A percentile compares a stretch with the other conserved stretches of the same genome.
Conservation (phyloP, 2,329 filamentous ascomycete genomes). For the Diaporthe sp. region DNA sequence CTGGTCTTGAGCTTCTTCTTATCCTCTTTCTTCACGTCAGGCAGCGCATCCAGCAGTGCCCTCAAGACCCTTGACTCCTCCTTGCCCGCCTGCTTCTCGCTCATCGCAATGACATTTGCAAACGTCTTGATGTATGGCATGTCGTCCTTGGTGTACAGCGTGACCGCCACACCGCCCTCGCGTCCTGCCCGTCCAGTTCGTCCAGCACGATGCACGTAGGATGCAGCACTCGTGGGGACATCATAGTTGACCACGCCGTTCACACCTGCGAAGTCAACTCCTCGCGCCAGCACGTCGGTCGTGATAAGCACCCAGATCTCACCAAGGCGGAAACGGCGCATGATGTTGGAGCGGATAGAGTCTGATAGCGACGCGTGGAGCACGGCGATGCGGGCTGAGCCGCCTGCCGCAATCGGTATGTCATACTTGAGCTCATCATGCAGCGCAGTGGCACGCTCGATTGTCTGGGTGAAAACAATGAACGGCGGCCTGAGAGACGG, state of each 20-base stretch:
- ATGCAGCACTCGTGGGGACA: conserved; percentile 89
- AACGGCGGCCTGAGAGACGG: conserved; percentile 85
- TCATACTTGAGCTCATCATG: conserved; percentile 94
- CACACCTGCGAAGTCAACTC: conserved; percentile 93
- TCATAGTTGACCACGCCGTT: conserved; percentile 99
- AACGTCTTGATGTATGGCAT: conserved; percentile 90
- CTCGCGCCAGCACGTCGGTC: conserved; percentile 91
- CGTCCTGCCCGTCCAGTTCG: conserved; percentile 90
- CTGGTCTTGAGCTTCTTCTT: conserved; percentile 82
- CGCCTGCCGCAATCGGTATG: conserved; percentile 89
- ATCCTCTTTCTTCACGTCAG: conserved; percentile 85
- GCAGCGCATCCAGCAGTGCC: conserved; percentile 91
- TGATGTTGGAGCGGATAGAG: conserved; percentile 80
- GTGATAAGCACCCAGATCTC: conserved; percentile 98
- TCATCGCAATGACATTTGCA: conserved; percentile 89
- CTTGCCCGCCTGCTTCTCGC: conserved; percentile 77
- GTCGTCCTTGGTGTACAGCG: conserved; percentile 95
- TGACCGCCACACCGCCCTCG: conserved; percentile 89
- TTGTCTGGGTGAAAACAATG: conserved; percentile 96
- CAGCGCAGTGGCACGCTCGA: conserved; percentile 87
- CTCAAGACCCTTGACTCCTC: conserved; percentile 75
- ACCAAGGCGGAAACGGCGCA: conserved; percentile 89
- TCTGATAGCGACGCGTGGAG: conserved; percentile 90
- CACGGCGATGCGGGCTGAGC: conserved; percentile 85
- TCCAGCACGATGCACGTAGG: conserved; percentile 93